Percentiles rank a stretch among this genome's conserved stretches.
These are phyloP conservation scores for Syzygium malaccense DNA, from an alignment of 441 rosid genomes.

Conservation along the genomic window DNA sequence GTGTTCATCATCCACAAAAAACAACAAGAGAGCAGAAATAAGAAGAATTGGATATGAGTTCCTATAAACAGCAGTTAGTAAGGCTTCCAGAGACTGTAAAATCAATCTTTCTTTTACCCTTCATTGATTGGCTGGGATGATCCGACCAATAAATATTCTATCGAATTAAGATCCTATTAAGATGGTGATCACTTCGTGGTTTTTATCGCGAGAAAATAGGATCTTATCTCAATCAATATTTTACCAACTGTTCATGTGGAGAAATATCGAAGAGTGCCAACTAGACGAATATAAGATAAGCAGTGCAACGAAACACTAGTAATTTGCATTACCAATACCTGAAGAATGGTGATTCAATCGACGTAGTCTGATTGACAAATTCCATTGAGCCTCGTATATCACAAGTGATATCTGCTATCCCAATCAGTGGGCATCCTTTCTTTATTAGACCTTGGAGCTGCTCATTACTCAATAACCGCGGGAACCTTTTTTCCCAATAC, in stretches of 20 bases:
- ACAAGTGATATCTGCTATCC: slow-evolving; percentile 89
- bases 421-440: slow-evolving; percentile 70
- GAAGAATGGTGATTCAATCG: slow-evolving; percentile 78
- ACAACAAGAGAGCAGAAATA: neutral
- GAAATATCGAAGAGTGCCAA: neutral
- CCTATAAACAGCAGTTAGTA: neutral
- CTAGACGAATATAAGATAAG: neutral
- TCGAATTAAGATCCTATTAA: neutral
- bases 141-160: neutral
- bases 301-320: neutral
- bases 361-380: slow-evolving; percentile 66
- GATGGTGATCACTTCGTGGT: neutral
- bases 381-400: slow-evolving; percentile 86
- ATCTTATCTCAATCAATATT: neutral
- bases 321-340: slow-evolving; percentile 31
- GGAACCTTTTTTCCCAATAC: slow-evolving; percentile 96
- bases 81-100: neutral
- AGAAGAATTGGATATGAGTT: neutral
- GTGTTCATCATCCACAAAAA: neutral
- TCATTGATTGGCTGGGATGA: neutral
- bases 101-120: neutral
- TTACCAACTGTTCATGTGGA: neutral
- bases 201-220: neutral
- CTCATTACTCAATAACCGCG: slow-evolving; percentile 54
- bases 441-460: slow-evolving; percentile 59